A percentile compares a stretch with the other conserved stretches of the same genome.
Conservation (phyloP, 352 stramenopile species). For the Saprolegnia parasitica region DNA sequence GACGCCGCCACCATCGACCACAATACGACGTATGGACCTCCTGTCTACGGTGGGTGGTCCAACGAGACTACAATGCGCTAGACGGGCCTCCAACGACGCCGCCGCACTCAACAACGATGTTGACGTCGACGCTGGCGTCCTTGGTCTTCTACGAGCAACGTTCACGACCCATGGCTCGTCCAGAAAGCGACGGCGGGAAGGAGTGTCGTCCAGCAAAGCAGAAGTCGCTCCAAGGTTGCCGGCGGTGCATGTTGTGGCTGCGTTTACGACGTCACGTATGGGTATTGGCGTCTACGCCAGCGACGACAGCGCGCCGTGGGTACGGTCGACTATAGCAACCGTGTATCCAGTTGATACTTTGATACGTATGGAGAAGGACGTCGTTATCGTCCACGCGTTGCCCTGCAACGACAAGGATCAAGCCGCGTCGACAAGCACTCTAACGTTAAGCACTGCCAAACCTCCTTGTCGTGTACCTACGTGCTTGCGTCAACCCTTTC, state of each 20-base stretch:
- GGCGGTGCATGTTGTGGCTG: constrained; percentile 34
- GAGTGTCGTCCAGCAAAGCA: background rate
- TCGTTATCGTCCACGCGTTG: no score
- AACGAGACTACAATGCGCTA: constrained; percentile 26
- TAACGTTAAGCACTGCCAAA: no score
- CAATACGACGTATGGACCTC: constrained; percentile 28
- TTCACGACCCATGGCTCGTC: constrained; percentile 9
- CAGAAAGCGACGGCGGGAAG: background rate
- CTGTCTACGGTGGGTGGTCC: background rate
- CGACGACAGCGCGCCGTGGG: background rate
- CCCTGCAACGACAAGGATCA: no score
- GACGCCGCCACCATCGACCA: constrained; percentile 35
- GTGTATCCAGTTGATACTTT: no score
- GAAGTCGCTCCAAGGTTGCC: constrained; percentile 31
- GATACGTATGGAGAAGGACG: no score
- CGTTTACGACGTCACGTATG: constrained; percentile 67
- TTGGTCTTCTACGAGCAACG: constrained; percentile 34
- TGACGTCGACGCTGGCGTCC: constrained; percentile 48
- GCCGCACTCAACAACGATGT: constrained; percentile 38
- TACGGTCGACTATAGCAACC: background rate
- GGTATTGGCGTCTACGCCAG: constrained; percentile 43
- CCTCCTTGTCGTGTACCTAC: no score
- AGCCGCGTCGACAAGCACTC: no score
- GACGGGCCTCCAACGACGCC: constrained; percentile 33
- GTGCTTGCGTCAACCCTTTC: no score